These are phyloP conservation scores for Zopfochytrium polystomum DNA, from an alignment of 371 early-diverging fungal genomes.

Conservation along the genomic window DNA sequence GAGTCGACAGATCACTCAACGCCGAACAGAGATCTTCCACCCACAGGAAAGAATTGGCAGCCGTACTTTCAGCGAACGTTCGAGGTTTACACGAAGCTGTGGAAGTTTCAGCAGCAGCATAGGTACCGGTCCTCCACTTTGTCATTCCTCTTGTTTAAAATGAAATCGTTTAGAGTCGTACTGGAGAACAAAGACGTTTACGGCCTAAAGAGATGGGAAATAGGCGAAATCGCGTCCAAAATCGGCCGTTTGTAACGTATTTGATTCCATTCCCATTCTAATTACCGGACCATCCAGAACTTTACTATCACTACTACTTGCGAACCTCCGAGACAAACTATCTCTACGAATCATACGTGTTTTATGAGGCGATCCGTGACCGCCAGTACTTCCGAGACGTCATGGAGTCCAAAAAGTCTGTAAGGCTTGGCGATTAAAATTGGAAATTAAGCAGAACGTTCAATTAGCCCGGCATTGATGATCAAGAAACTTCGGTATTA, in stretches of 20 bases:
- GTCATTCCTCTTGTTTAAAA: background rate
- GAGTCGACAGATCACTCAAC: background rate
- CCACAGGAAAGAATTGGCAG: conserved; percentile 58
- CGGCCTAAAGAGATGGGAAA: conserved; percentile 93
- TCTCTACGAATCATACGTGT: conserved; percentile 86
- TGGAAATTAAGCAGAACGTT: background rate
- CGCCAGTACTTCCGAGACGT: conserved; percentile 92
- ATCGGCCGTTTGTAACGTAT: conserved; percentile 70
- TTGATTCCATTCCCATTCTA: background rate
- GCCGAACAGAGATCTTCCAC: conserved; percentile 51
- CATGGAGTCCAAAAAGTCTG: conserved; percentile 70
- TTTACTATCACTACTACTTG: conserved; percentile 64
- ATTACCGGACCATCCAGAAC: conserved; percentile 29
- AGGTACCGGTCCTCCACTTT: conserved; percentile 46
- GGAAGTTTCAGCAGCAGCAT: conserved; percentile 93
- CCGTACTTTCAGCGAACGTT: conserved; percentile 93
- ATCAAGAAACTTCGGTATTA: conserved; percentile 95
- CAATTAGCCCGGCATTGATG: conserved; percentile 74
- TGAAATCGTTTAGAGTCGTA: conserved; percentile 51
- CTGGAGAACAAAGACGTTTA: conserved; percentile 84
- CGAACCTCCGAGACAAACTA: conserved; percentile 95
- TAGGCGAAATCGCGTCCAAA: conserved; percentile 97
- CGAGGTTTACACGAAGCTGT: conserved; percentile 93
- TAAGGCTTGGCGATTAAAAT: background rate
- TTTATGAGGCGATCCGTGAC: conserved; percentile 94